Evolutionary conservation across 495 filamentous ascomycete genomes (phyloP).

Genomic region (Trichoderma gamsii): DNA sequence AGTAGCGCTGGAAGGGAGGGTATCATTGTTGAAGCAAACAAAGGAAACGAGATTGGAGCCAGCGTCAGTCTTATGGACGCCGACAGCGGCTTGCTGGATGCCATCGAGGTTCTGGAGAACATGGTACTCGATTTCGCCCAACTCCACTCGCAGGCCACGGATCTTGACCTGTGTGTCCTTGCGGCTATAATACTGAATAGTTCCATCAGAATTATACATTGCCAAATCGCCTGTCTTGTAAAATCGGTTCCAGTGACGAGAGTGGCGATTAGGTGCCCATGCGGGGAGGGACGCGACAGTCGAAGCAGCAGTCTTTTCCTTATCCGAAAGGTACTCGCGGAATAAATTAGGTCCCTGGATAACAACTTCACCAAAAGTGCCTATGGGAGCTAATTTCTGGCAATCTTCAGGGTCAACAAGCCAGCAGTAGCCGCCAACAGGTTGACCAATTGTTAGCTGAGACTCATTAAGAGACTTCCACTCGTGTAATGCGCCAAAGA

Average conservation of each 20-base stretch:
- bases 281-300: slow-evolving; percentile 14
- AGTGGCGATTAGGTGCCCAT: neutral
- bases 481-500: slow-evolving; percentile 25
- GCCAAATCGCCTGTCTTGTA: slow-evolving; percentile 30
- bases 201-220: slow-evolving; percentile 38
- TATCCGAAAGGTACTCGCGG: slow-evolving; percentile 19
- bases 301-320: slow-evolving; percentile 31
- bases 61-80: slow-evolving; percentile 24
- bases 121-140: slow-evolving; percentile 30
- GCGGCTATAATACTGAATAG: slow-evolving; percentile 34
- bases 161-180: slow-evolving; percentile 38
- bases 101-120: slow-evolving; percentile 19
- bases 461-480: slow-evolving; percentile 19
- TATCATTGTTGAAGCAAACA: slow-evolving; percentile 15
- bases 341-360: slow-evolving; percentile 42
- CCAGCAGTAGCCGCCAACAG: slow-evolving; percentile 37
- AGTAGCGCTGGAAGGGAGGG: slow-evolving; percentile 25
- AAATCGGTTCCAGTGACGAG: slow-evolving; percentile 18
- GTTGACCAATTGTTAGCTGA: slow-evolving; percentile 42
- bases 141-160: slow-evolving; percentile 36
- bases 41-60: slow-evolving; percentile 36
- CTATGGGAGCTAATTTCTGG: slow-evolving; percentile 40
- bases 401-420: slow-evolving; percentile 43
- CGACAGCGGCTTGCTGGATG: slow-evolving; percentile 21
- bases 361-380: slow-evolving; percentile 46